A percentile compares a stretch with the other conserved stretches of the same genome.
These are phyloP conservation scores for Leishmania tarentolae DNA, from an alignment of 208 protist genomes.

Conservation along the genomic window DNA sequence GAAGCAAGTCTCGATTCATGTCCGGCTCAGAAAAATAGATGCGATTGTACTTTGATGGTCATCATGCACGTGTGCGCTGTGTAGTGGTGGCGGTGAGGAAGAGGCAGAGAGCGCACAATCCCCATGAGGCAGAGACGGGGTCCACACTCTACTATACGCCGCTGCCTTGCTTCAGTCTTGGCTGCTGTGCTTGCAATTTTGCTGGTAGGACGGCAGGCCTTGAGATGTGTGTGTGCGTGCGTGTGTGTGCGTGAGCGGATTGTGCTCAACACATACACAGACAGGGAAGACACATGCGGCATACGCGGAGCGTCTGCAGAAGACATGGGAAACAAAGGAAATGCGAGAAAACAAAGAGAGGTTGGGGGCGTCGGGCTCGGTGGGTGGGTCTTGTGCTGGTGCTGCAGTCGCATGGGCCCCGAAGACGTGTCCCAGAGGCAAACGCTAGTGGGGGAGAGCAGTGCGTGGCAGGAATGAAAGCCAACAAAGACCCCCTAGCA, in stretches of 20 bases:
- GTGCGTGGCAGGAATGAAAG: background rate
- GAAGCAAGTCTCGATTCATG: slow-evolving; percentile 28
- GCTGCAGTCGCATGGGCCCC: background rate
- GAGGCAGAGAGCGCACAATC: background rate
- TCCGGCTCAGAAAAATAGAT: slow-evolving; percentile 75
- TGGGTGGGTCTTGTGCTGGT: background rate
- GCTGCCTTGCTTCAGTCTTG: background rate
- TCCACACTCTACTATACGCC: background rate
- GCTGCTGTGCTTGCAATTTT: background rate
- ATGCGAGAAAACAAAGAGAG: background rate
- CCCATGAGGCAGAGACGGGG: background rate
- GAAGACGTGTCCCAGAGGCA: background rate
- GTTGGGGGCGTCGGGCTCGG: background rate
- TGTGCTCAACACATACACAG: background rate
- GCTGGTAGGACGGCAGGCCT: background rate
- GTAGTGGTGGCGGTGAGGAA: background rate
- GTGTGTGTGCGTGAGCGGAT: no score
- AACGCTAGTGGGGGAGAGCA: background rate
- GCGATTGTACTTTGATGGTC: slow-evolving; percentile 51
- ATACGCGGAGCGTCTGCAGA: background rate
- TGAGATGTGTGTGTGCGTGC: background rate
- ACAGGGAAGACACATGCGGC: background rate
- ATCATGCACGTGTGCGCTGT: slow-evolving; percentile 11
- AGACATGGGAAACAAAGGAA: background rate
- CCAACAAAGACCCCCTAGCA: background rate